These are phyloP conservation scores for Protomyces pachydermus DNA, from an alignment of 1,139 yeast species.

Conservation along the genomic window DNA sequence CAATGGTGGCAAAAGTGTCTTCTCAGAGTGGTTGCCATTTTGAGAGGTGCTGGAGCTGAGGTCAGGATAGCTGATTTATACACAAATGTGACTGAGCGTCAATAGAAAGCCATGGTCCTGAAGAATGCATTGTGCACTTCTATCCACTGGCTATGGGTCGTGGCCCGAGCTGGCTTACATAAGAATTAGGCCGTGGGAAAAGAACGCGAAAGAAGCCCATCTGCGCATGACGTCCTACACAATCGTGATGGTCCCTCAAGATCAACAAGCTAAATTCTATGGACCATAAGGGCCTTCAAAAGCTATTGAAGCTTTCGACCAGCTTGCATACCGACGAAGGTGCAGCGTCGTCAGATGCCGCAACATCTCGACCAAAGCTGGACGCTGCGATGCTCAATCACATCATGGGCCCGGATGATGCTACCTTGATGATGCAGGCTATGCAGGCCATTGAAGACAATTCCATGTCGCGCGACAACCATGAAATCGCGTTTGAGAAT, in stretches of 20 bases:
- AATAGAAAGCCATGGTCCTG: too few relatives aligned
- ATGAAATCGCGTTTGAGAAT: constrained; percentile 76
- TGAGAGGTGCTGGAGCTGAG: too few relatives aligned
- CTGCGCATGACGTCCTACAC: too few relatives aligned
- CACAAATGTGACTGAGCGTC: too few relatives aligned
- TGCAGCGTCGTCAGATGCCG: not conserved
- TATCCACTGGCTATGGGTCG: too few relatives aligned
- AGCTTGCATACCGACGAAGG: not conserved
- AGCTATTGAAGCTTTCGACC: not conserved
- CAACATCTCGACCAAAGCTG: constrained; percentile 1
- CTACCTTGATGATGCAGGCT: constrained; percentile 73
- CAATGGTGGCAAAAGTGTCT: not conserved
- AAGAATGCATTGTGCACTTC: too few relatives aligned
- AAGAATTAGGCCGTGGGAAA: too few relatives aligned
- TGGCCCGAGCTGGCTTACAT: too few relatives aligned
- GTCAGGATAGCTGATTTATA: too few relatives aligned
- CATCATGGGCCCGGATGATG: constrained; percentile 83
- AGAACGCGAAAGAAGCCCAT: too few relatives aligned
- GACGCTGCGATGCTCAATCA: constrained; percentile 74
- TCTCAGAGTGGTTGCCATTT: too few relatives aligned
- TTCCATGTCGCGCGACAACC: constrained; percentile 59
- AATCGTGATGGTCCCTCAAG: too few relatives aligned
- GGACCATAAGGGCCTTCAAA: not conserved
- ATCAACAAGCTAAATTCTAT: not conserved
- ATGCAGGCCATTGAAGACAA: constrained; percentile 58